phyloP scores from a whole-genome alignment of 495 filamentous ascomycete species.

The Choiromyces venosus region DNA sequence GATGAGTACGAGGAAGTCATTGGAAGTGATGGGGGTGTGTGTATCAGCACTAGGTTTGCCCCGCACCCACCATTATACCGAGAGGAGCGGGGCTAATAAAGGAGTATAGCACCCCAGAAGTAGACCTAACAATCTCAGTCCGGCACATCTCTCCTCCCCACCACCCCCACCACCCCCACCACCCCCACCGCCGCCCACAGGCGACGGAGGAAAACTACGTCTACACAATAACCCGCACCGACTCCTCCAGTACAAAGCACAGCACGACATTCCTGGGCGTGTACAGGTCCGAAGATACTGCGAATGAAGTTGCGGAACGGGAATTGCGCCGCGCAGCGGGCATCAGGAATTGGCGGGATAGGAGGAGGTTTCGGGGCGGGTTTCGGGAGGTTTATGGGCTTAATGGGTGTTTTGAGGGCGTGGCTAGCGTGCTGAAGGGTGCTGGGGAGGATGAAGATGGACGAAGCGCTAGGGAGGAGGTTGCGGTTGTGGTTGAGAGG shows the following conservation, averaged over 20 bases:
- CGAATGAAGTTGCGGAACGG: conserved; percentile 32
- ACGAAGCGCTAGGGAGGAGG: conserved; percentile 2
- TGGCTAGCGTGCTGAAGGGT: conserved; percentile 7
- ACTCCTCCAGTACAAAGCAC: neutral
- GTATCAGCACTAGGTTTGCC: conserved; percentile 22
- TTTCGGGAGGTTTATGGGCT: conserved; percentile 37
- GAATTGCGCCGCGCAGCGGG: conserved; percentile 35
- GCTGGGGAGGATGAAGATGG: conserved; percentile 18
- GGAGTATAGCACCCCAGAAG: neutral
- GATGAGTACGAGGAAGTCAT: conserved; percentile 25
- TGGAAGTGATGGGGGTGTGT: conserved; percentile 17
- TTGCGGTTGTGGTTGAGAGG: conserved; percentile 29
- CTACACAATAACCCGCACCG: neutral
- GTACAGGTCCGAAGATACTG: conserved; percentile 31
- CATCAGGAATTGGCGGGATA: conserved; percentile 34
- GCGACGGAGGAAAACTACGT: neutral
- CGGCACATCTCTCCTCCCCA: neutral
- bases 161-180: neutral
- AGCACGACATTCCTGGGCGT: conserved; percentile 15
- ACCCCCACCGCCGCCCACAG: neutral
- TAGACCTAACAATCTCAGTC: neutral
- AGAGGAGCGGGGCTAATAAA: neutral
- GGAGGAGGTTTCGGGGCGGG: conserved; percentile 32
- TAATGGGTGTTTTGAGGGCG: conserved; percentile 33
- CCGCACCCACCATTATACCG: neutral